A percentile compares a stretch with the other conserved stretches of the same genome.
These are phyloP conservation scores for Yamadazyma triangularis DNA, from an alignment of 1,139 yeast genomes.

Conservation along the genomic window DNA sequence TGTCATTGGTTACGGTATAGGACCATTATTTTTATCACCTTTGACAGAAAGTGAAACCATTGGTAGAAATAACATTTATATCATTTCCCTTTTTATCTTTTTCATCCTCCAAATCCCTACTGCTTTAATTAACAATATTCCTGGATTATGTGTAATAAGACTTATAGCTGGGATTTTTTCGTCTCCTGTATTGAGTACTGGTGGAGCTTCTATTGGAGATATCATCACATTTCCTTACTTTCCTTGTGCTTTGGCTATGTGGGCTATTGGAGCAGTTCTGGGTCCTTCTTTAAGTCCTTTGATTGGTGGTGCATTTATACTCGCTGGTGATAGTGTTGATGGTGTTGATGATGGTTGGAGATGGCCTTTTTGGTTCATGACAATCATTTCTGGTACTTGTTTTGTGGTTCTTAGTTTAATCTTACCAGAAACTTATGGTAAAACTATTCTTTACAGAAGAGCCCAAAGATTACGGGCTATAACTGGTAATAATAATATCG, in stretches of 20 bases:
- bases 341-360: constrained; percentile 20
- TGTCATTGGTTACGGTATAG: constrained; percentile 54
- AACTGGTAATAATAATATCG: constrained; percentile 29
- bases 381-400: constrained; percentile 23
- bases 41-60: constrained; percentile 43
- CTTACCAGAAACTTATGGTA: constrained; percentile 32
- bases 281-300: constrained; percentile 34
- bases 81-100: constrained; percentile 25
- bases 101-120: constrained; percentile 30
- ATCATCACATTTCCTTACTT: constrained; percentile 18
- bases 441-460: constrained; percentile 30
- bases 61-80: constrained; percentile 46
- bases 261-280: constrained; percentile 32
- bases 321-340: constrained; percentile 16
- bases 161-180: constrained; percentile 31
- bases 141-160: constrained; percentile 27
- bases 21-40: constrained; percentile 53
- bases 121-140: constrained; percentile 24
- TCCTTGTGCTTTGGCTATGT: constrained; percentile 28
- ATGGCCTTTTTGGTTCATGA: constrained; percentile 38
- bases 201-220: constrained; percentile 38
- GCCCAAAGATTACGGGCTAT: constrained; percentile 30
- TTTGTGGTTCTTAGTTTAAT: constrained; percentile 20
- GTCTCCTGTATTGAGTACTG: constrained; percentile 31
- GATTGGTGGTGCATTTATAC: constrained; percentile 22